Evolutionary conservation across 2,329 filamentous ascomycete genomes (phyloP).

Genomic region (Cytospora piceicola): DNA sequence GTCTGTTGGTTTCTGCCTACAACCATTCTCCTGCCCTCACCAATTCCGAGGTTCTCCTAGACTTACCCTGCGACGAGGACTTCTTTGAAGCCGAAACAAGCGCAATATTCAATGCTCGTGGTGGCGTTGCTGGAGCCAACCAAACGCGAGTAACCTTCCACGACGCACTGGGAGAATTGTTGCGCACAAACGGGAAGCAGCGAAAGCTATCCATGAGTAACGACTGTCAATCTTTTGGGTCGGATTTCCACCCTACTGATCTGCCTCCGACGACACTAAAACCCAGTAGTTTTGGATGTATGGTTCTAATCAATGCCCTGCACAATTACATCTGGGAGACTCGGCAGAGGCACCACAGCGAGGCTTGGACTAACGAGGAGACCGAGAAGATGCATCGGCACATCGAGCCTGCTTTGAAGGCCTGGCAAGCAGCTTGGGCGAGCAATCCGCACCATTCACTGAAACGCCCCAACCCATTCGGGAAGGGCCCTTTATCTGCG

Average conservation of each 20-base stretch:
- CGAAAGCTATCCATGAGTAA: conserved; percentile 53
- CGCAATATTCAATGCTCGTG: conserved; percentile 78
- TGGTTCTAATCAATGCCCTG: conserved; percentile 89
- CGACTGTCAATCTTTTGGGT: conserved; percentile 51
- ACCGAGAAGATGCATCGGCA: conserved; percentile 95
- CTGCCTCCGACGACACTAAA: conserved; percentile 65
- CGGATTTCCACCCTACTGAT: conserved; percentile 51
- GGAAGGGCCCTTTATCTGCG: conserved; percentile 79
- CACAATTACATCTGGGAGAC: conserved; percentile 99
- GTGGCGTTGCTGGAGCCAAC: conserved; percentile 70
- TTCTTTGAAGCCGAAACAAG: conserved; percentile 83
- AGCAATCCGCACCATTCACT: conserved; percentile 83
- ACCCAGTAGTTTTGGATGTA: conserved; percentile 89
- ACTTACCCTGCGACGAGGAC: conserved; percentile 91
- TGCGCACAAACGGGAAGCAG: conserved; percentile 73
- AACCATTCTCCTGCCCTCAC: conserved; percentile 90
- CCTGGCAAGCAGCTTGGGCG: conserved; percentile 93
- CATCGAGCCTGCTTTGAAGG: conserved; percentile 89
- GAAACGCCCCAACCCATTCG: conserved; percentile 83
- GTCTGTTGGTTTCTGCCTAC: conserved; percentile 87
- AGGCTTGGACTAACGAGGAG: conserved; percentile 88
- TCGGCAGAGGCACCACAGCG: conserved; percentile 83
- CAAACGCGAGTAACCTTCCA: conserved; percentile 79
- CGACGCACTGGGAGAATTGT: conserved; percentile 76
- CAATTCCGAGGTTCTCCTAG: conserved; percentile 89